A percentile compares a stretch with the other conserved stretches of the same genome.
Evolutionary conservation across 2,329 filamentous ascomycete genomes (phyloP).

Genomic region (Xylaria digitata): DNA sequence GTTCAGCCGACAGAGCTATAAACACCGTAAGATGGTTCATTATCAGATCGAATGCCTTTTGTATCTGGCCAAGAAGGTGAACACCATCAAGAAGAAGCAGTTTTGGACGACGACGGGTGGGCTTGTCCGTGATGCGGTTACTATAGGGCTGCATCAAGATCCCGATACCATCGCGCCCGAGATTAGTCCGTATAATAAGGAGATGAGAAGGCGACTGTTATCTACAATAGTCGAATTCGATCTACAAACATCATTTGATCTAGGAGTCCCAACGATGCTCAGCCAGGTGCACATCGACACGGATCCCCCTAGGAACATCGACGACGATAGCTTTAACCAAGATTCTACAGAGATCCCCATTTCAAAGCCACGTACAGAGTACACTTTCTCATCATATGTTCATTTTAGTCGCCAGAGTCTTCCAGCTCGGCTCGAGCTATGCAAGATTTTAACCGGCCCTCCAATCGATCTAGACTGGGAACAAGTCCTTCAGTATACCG

Average conservation of each 20-base stretch:
- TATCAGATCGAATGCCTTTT: slow-evolving; percentile 70
- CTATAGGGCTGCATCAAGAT: slow-evolving; percentile 69
- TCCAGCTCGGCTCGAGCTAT: slow-evolving; percentile 67
- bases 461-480: slow-evolving; percentile 69
- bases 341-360: slow-evolving; percentile 62
- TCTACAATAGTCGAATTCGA: slow-evolving; percentile 71
- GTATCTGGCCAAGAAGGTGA: slow-evolving; percentile 71
- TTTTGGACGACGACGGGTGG: slow-evolving; percentile 69
- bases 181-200: slow-evolving; percentile 69
- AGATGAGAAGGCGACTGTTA: slow-evolving; percentile 72
- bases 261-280: slow-evolving; percentile 68
- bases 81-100: slow-evolving; percentile 73
- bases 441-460: slow-evolving; percentile 65
- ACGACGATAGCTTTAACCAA: slow-evolving; percentile 68
- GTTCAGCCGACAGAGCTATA: slow-evolving; percentile 67
- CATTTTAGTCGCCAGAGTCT: slow-evolving; percentile 67
- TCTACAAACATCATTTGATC: slow-evolving; percentile 70
- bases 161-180: slow-evolving; percentile 65
- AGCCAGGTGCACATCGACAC: slow-evolving; percentile 67
- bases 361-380: slow-evolving; percentile 63
- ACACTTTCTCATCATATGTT: slow-evolving; percentile 70
- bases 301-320: slow-evolving; percentile 66
- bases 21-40: slow-evolving; percentile 69
- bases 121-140: slow-evolving; percentile 68
- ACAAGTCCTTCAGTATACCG: slow-evolving; percentile 70